Evolutionary conservation across 306 rosid genomes (phyloP).

Genomic region (Sophora flavescens): DNA sequence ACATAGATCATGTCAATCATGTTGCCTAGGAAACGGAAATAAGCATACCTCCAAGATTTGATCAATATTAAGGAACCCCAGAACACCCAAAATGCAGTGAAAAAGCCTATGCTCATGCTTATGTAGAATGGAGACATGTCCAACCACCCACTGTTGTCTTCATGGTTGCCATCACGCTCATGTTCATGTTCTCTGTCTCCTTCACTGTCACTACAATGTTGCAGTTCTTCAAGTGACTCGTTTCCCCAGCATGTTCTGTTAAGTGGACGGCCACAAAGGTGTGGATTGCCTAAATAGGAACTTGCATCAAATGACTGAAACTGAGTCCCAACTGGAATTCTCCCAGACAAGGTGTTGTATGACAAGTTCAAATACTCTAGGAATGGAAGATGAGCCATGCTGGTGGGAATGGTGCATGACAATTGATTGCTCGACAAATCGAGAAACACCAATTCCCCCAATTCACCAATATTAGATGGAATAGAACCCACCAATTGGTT

Average conservation of each 20-base stretch:
- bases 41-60: constrained; percentile 44
- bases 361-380: background rate
- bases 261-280: constrained; percentile 39
- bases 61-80: constrained; percentile 13
- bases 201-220: background rate
- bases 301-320: background rate
- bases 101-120: constrained; percentile 2
- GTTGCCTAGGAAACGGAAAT: constrained; percentile 18
- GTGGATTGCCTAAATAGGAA: constrained; percentile 5
- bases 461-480: constrained; percentile 28
- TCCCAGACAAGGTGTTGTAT: constrained; percentile 39
- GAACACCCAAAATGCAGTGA: constrained; percentile 28
- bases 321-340: constrained; percentile 20
- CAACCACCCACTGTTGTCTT: background rate
- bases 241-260: background rate
- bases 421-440: constrained; percentile 50
- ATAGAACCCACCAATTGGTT: constrained; percentile 47
- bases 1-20: constrained; percentile 37
- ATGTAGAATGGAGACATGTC: constrained; percentile 10
- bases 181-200: background rate
- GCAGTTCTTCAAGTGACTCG: background rate
- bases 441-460: background rate
- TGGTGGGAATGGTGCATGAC: constrained; percentile 51
- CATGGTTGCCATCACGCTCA: background rate
- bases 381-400: background rate